These are phyloP conservation scores for Wickerhamiella bombiphila DNA, from an alignment of 805 yeast species.

Conservation along the genomic window DNA sequence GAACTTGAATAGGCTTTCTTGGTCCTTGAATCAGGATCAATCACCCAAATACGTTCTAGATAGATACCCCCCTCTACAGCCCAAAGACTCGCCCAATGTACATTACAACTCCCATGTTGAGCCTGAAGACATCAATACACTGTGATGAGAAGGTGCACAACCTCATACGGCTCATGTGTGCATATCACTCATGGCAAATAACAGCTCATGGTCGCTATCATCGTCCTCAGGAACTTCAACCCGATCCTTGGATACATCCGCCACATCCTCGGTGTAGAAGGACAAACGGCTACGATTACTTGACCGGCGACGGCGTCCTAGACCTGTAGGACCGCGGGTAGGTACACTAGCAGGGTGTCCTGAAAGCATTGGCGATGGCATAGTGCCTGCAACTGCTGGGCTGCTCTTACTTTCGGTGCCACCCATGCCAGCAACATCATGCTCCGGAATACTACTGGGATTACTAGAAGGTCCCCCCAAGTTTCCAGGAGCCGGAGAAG, in stretches of 20 bases:
- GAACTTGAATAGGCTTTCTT: too few species aligned
- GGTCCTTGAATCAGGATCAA: too few species aligned
- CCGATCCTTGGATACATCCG: background rate
- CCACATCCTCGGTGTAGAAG: constrained; percentile 11
- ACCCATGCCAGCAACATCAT: background rate
- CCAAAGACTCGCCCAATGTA: too few species aligned
- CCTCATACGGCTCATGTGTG: constrained; percentile 4
- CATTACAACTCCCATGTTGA: too few species aligned
- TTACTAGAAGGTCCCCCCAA: background rate
- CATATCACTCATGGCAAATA: constrained; percentile 19
- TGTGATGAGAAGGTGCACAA: too few species aligned
- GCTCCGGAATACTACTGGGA: background rate
- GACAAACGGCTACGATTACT: constrained; percentile 15
- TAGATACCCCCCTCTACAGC: too few species aligned
- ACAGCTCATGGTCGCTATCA: constrained; percentile 14
- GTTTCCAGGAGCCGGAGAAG: background rate
- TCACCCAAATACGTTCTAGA: too few species aligned
- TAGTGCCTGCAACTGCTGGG: constrained; percentile 1
- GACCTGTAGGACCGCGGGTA: background rate
- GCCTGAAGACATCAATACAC: too few species aligned
- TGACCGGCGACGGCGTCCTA: constrained; percentile 7
- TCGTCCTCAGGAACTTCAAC: constrained; percentile 6
- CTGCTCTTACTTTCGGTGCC: constrained; percentile 4
- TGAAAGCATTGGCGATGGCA: background rate
- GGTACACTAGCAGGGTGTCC: background rate